These are phyloP conservation scores for Neoboletus subvelutipes DNA, from an alignment of 768 basidiomycete species.

Conservation along the genomic window DNA sequence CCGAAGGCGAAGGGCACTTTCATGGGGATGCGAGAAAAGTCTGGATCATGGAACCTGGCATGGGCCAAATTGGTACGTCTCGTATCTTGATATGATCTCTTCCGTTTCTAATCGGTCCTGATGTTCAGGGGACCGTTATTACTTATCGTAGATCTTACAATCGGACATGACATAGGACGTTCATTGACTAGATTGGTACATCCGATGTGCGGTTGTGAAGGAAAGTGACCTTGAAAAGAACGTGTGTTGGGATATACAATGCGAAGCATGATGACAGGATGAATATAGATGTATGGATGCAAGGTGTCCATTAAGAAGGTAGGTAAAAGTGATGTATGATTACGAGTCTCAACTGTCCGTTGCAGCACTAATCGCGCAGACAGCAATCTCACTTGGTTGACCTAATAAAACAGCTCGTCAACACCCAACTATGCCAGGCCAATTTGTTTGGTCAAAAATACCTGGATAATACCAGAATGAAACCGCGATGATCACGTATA, in stretches of 20 bases:
- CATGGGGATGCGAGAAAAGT: conserved; percentile 59
- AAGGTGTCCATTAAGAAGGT: conserved; percentile 2
- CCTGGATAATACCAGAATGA: conserved; percentile 64
- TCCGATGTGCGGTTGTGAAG: conserved; percentile 4
- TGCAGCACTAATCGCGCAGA: conserved; percentile 12
- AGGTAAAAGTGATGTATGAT: conserved; percentile 1
- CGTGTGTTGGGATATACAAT: conserved; percentile 15
- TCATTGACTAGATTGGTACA: conserved; percentile 3
- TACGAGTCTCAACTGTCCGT: neutral
- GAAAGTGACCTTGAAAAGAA: conserved; percentile 16
- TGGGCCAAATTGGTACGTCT: conserved; percentile 79
- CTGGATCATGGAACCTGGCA: conserved; percentile 84
- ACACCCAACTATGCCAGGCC: neutral
- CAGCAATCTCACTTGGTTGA: conserved; percentile 21
- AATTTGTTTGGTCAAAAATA: conserved; percentile 4
- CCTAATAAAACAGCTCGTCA: conserved; percentile 17
- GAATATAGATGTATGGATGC: conserved; percentile 3
- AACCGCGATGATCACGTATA: conserved; percentile 71
- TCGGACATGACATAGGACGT: conserved; percentile 1
- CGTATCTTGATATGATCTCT: neutral
- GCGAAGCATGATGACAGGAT: conserved; percentile 6
- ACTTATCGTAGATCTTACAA: conserved; percentile 28
- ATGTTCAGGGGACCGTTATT: conserved; percentile 42
- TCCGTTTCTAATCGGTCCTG: neutral
- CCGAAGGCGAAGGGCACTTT: conserved; percentile 41